Base-by-base conservation (phyloP, 768 basidiomycete genomes). In the Trametes cubensis region DNA sequence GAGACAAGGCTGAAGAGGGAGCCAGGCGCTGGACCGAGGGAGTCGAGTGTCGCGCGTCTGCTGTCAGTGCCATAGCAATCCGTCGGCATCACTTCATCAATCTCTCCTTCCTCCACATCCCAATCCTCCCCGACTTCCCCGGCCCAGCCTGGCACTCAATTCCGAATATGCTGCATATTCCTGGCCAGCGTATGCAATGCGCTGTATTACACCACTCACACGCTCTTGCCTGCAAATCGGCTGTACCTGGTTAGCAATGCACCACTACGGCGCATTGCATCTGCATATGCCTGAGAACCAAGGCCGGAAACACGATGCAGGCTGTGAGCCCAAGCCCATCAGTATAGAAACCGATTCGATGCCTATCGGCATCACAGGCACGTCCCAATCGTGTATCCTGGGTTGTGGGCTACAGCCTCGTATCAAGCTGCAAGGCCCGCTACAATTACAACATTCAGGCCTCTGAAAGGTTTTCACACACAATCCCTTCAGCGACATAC, bases 11-110 rank as follows among this genome's bases (percentile, higher is more conserved):
- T 34, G 34, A 17, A 3, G 26, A 13, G 52, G 45, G n/a, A 18
- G 4, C 18, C 26, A 46, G 56, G 28, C 57, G 51, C 52, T 34
- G 6, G 34, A 2, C 39, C n/a, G n/a, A n/a, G n/a, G n/a, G n/a
- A n/a, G n/a, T n/a, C n/a, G n/a, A n/a, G n/a, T n/a, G n/a, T n/a
- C n/a, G n/a, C n/a, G 34, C 34, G 34, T 10, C 34, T 34, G 34
- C 34, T 34, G 34, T 34, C 34, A 58, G 45, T 63, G 62, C 63
- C 58, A 64, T 64, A 60, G 63, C 63, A 42, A 64, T 64, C 58
- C 41, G 34, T 34, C 34, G 30, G 55, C 44, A 56, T 56, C 55
- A 56, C 13, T 45, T 56, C 54, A 23, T 17, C 48, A 6, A 13
- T 26, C 23, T 17, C 48, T 23, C 26, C 48, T 26, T 21, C 20